A percentile compares a stretch with the other conserved stretches of the same genome.
These are phyloP conservation scores for Pterocarpus macrocarpus DNA, from an alignment of 306 rosid genomes.

Conservation along the genomic window DNA sequence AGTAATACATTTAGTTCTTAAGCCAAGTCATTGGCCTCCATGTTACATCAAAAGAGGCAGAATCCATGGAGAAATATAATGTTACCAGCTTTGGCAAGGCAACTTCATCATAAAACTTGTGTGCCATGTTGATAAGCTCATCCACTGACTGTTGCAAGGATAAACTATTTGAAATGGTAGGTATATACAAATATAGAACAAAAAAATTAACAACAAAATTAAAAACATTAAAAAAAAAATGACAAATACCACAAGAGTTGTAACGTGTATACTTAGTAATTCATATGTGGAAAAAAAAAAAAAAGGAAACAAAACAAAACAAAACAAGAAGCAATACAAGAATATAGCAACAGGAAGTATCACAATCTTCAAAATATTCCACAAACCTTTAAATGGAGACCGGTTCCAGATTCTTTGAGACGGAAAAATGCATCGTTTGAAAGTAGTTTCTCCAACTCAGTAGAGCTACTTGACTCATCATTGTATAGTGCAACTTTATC, in stretches of 20 bases:
- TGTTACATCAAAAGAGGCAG: constrained; percentile 20
- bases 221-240: background rate
- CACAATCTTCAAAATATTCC: constrained; percentile 27
- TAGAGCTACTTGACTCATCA: constrained; percentile 52
- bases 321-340: constrained; percentile 20
- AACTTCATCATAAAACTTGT: constrained; percentile 81
- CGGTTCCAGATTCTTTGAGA: constrained; percentile 82
- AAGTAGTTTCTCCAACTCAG: constrained; percentile 65
- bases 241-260: background rate
- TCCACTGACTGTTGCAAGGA: constrained; percentile 72
- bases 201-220: too few relatives aligned
- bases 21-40: constrained; percentile 32
- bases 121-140: constrained; percentile 78
- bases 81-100: constrained; percentile 98
- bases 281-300: background rate
- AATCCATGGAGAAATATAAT: constrained; percentile 19
- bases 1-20: constrained; percentile 45
- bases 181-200: background rate
- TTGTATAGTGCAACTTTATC: constrained; percentile 54
- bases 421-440: constrained; percentile 74
- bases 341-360: constrained; percentile 13
- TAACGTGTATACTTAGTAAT: background rate
- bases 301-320: background rate
- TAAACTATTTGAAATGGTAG: constrained; percentile 43
- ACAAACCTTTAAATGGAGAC: constrained; percentile 86